These are phyloP conservation scores for Eimeria praecox DNA, from an alignment of 169 alveolate genomes.

Conservation along the genomic window DNA sequence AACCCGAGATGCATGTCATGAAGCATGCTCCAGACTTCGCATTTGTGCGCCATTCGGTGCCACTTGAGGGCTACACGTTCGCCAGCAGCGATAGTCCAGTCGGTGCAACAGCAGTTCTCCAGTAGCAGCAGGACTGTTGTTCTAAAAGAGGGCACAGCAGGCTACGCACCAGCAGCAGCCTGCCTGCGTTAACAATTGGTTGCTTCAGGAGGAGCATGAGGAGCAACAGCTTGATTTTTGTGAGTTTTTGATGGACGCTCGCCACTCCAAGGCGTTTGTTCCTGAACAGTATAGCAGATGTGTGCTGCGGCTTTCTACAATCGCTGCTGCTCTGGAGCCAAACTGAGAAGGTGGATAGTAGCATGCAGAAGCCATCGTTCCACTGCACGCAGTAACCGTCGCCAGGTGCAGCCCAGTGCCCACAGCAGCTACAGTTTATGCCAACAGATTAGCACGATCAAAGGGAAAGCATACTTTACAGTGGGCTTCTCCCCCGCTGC, in stretches of 20 bases:
- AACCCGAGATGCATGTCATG: slow-evolving; percentile 32
- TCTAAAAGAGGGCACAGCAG: not conserved
- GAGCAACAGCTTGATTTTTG: slow-evolving; percentile 1
- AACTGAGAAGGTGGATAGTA: not conserved
- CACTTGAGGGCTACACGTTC: slow-evolving; percentile 1
- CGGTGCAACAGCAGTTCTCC: slow-evolving; percentile 2
- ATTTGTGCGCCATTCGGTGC: not conserved
- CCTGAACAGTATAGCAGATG: not conserved
- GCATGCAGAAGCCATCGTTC: not conserved
- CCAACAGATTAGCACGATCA: not conserved
- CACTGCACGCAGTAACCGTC: no score
- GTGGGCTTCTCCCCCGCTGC: not conserved
- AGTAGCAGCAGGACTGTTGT: slow-evolving; percentile 25
- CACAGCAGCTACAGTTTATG: not conserved
- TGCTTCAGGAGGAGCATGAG: not conserved
- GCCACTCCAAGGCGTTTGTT: slow-evolving; percentile 9
- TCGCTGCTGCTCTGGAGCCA: slow-evolving; percentile 18
- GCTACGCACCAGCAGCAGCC: slow-evolving; percentile 25
- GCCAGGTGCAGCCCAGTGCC: not conserved
- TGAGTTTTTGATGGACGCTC: slow-evolving; percentile 26
- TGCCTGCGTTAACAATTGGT: not conserved
- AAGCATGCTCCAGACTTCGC: not conserved
- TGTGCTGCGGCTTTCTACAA: not conserved
- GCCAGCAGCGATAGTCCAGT: not conserved
- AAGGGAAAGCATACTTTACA: not conserved